Evolutionary conservation across 352 stramenopile species (phyloP).

Genomic region (Thraustotheca clavata): DNA sequence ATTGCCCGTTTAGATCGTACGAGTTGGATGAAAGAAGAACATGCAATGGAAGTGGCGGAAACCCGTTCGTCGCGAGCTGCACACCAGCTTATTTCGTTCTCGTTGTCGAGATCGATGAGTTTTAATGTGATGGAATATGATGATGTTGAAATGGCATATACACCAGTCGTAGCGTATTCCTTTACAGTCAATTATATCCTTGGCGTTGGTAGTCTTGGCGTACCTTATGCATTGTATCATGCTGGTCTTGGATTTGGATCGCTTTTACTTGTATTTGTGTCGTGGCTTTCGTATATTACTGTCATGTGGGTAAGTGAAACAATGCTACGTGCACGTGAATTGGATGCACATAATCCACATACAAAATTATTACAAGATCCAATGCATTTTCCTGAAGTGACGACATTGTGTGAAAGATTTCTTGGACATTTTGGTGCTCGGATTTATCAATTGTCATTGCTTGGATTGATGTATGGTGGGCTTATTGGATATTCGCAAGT

Average conservation of each 20-base stretch:
- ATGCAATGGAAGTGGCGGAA: slow-evolving; percentile 45
- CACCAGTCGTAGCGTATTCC: slow-evolving; percentile 67
- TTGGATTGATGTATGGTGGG: slow-evolving; percentile 85
- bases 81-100: slow-evolving; percentile 49
- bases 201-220: slow-evolving; percentile 83
- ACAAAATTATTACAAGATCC: slow-evolving; percentile 17
- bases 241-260: slow-evolving; percentile 68
- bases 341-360: slow-evolving; percentile 21
- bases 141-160: slow-evolving; percentile 31
- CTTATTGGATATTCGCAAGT: slow-evolving; percentile 87
- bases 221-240: slow-evolving; percentile 82
- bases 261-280: slow-evolving; percentile 68
- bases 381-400: slow-evolving; percentile 63
- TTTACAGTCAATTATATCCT: slow-evolving; percentile 92
- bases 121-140: neutral
- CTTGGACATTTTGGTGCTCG: slow-evolving; percentile 45
- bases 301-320: slow-evolving; percentile 86
- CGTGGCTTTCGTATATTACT: slow-evolving; percentile 77
- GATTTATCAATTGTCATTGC: slow-evolving; percentile 78
- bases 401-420: slow-evolving; percentile 66
- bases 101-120: slow-evolving; percentile 41
- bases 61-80: slow-evolving; percentile 60
- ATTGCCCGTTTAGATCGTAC: neutral
- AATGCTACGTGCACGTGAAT: slow-evolving; percentile 44
- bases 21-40: neutral